Evolutionary conservation across 2,329 filamentous ascomycete species (phyloP).

Genomic region (Didymella segeticola): DNA sequence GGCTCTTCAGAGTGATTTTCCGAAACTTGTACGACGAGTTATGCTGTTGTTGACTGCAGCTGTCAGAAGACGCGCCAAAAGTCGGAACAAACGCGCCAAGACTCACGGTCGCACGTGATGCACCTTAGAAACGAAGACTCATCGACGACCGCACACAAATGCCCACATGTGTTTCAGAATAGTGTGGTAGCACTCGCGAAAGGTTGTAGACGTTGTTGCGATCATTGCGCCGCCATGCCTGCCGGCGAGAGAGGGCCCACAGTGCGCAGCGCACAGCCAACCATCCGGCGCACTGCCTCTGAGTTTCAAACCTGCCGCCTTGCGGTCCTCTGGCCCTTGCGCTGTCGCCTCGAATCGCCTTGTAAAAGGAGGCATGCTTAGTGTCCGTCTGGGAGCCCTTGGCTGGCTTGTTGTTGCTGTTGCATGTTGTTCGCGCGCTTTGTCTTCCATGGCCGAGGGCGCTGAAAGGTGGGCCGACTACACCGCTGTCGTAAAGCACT

Average conservation of each 20-base stretch:
- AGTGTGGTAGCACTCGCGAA: constrained; percentile 18
- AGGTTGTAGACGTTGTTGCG: constrained; percentile 25
- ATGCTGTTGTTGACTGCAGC: not conserved
- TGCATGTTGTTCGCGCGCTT: constrained; percentile 33
- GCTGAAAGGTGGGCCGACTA: constrained; percentile 28
- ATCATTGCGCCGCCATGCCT: constrained; percentile 23
- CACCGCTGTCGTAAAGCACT: constrained; percentile 46
- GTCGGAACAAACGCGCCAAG: constrained; percentile 1
- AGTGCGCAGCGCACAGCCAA: constrained; percentile 37
- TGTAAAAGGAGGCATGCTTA: constrained; percentile 13
- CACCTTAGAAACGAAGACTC: constrained; percentile 10
- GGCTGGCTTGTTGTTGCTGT: constrained; percentile 20
- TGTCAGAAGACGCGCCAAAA: constrained; percentile 19
- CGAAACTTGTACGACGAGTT: not conserved
- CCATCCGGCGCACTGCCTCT: constrained; percentile 33
- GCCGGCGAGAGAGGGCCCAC: constrained; percentile 22
- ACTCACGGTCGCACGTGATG: constrained; percentile 10
- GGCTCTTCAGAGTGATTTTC: not conserved
- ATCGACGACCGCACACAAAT: constrained; percentile 19
- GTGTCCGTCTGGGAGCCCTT: constrained; percentile 12
- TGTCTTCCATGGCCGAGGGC: constrained; percentile 30
- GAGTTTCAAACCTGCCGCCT: constrained; percentile 37
- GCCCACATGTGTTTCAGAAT: constrained; percentile 22
- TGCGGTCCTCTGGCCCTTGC: constrained; percentile 22
- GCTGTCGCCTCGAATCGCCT: constrained; percentile 10